Evolutionary conservation across 441 rosid genomes (phyloP).

Genomic region (Gossypium davidsonii): DNA sequence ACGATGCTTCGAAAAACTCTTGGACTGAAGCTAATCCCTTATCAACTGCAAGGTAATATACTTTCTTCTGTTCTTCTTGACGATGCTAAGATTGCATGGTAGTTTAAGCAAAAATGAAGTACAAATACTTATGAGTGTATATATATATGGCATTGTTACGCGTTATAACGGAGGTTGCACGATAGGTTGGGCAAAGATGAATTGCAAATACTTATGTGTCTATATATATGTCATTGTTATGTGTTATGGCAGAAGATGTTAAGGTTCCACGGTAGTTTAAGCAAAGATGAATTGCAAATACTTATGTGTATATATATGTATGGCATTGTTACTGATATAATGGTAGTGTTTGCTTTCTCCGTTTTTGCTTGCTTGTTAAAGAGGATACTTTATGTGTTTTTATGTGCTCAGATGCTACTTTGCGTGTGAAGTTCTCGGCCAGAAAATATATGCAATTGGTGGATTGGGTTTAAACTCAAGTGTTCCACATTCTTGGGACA

Average conservation of each 20-base stretch:
- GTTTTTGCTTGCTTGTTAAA: neutral
- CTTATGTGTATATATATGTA: neutral
- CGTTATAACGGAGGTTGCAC: neutral
- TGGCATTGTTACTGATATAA: neutral
- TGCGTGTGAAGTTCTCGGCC: slow-evolving; percentile 57
- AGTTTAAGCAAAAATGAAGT: neutral
- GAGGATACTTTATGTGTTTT: neutral
- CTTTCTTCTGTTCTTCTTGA: neutral
- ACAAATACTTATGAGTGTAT: neutral
- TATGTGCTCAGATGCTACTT: slow-evolving; percentile 60
- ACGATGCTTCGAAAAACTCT: slow-evolving; percentile 46
- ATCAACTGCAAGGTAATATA: slow-evolving; percentile 51
- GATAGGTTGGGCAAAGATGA: neutral
- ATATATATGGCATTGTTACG: neutral
- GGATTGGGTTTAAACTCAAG: slow-evolving; percentile 46
- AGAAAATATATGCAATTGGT: slow-evolving; percentile 63
- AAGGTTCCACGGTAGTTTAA: too few relatives aligned
- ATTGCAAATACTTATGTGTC: neutral
- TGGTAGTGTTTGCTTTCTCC: neutral
- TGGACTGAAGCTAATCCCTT: slow-evolving; percentile 51
- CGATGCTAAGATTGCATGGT: neutral
- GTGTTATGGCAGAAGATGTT: neutral
- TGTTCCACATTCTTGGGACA: slow-evolving; percentile 56
- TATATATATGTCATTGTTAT: neutral
- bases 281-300: neutral